Evolutionary conservation across 371 early-diverging fungal genomes (phyloP).

Genomic region (Parasitella parasitica): DNA sequence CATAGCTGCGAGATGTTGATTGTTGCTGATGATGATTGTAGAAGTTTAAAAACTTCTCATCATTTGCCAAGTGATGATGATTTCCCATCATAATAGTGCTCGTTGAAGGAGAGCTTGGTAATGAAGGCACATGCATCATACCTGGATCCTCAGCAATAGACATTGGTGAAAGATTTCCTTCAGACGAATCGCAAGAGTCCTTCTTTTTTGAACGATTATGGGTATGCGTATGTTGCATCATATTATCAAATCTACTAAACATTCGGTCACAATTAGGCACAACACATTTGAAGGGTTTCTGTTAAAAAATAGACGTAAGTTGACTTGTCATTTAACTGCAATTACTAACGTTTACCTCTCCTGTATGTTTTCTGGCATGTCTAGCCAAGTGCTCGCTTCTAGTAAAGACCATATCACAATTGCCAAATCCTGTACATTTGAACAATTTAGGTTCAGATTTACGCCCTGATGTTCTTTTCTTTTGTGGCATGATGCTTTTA

Average conservation of each 20-base stretch:
- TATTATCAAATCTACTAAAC: conserved; percentile 56
- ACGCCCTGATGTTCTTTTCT: conserved; percentile 15
- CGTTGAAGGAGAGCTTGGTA: neutral
- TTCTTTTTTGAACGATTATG: conserved; percentile 28
- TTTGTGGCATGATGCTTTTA: conserved; percentile 8
- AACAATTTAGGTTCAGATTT: conserved; percentile 40
- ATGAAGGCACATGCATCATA: neutral
- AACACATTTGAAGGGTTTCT: conserved; percentile 53
- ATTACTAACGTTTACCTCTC: conserved; percentile 39
- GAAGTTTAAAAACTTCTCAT: neutral
- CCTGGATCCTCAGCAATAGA: conserved; percentile 5
- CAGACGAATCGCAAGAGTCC: neutral
- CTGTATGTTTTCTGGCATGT: conserved; percentile 61
- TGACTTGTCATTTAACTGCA: neutral
- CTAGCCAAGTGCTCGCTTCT: conserved; percentile 55
- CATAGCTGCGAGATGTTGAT: conserved; percentile 9
- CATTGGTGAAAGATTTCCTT: neutral
- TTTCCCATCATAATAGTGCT: conserved; percentile 1
- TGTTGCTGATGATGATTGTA: neutral
- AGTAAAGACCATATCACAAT: conserved; percentile 56
- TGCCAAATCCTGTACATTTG: conserved; percentile 50
- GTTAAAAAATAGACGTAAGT: neutral
- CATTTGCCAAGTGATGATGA: neutral
- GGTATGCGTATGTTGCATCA: conserved; percentile 58
- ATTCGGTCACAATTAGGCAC: conserved; percentile 43